Percentiles rank a stretch among this genome's conserved stretches.
Evolutionary conservation across 1,284 basidiomycete genomes (phyloP).

Genomic region (Ustilago trichophora): DNA sequence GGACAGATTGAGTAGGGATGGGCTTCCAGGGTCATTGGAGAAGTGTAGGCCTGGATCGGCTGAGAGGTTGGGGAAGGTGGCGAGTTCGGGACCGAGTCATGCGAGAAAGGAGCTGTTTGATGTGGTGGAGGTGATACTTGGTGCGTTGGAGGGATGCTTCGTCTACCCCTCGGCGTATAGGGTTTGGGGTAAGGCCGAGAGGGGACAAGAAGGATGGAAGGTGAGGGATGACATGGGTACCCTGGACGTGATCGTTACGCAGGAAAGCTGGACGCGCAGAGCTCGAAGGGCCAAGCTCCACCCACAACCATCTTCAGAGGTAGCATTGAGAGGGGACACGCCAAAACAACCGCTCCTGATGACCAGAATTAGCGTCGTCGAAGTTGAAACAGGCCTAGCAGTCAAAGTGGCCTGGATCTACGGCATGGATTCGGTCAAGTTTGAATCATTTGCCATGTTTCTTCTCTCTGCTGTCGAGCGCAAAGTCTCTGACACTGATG

Average conservation of each 20-base stretch:
- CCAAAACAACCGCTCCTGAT: constrained; percentile 22
- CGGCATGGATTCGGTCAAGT: constrained; percentile 22
- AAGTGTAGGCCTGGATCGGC: background rate
- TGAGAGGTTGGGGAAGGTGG: constrained; percentile 3
- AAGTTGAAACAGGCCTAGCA: background rate
- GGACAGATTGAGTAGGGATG: constrained; percentile 2
- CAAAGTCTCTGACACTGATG: background rate
- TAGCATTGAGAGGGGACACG: too few species aligned
- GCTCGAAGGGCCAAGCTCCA: constrained; percentile 22
- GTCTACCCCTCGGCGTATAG: constrained; percentile 1
- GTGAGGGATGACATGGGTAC: background rate
- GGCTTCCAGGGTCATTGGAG: constrained; percentile 1
- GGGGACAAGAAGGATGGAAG: background rate
- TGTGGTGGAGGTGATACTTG: background rate
- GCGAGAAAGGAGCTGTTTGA: constrained; percentile 19
- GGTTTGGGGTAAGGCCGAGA: too few species aligned
- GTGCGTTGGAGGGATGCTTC: constrained; percentile 16
- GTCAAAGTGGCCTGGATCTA: constrained; percentile 28
- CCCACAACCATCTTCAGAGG: too few species aligned
- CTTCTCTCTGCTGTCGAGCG: constrained; percentile 22
- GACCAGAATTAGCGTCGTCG: constrained; percentile 6
- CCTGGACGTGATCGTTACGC: constrained; percentile 9
- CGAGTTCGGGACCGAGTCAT: constrained; percentile 9
- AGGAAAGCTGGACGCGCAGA: constrained; percentile 27
- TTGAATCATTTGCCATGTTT: constrained; percentile 43